Percentiles rank a stretch among this genome's conserved stretches.
These are phyloP conservation scores for Neurospora sp. DNA, from an alignment of 495 filamentous ascomycete species.

Conservation along the genomic window DNA sequence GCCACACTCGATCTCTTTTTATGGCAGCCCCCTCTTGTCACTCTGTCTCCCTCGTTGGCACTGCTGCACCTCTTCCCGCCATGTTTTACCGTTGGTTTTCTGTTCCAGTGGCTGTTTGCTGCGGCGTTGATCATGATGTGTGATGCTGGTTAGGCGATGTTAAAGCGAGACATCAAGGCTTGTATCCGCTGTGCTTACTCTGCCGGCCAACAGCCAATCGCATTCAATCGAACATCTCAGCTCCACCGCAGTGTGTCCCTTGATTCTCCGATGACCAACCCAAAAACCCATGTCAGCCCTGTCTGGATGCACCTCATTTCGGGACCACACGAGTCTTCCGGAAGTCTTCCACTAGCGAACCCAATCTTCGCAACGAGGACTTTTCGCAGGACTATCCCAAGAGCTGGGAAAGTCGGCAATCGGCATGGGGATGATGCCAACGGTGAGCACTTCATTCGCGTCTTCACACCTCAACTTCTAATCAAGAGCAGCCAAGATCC, in stretches of 20 bases:
- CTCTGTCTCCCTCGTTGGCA: neutral
- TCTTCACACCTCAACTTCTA: neutral
- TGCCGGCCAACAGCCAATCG: neutral
- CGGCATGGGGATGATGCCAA: neutral
- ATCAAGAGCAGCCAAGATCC: neutral
- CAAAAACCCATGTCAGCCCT: neutral
- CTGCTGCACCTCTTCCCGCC: neutral
- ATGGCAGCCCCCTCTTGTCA: neutral
- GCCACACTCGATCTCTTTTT: conserved; percentile 6
- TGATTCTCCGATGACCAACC: neutral
- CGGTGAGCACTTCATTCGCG: neutral
- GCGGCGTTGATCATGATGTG: conserved; percentile 8
- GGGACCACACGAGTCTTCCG: neutral
- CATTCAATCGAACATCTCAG: neutral
- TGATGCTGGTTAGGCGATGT: conserved; percentile 6
- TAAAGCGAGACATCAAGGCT: conserved; percentile 2
- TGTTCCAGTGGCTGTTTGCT: neutral
- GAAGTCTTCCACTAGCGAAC: neutral
- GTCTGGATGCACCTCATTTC: neutral
- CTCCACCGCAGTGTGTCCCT: neutral
- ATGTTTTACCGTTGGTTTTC: neutral
- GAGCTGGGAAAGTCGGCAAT: neutral
- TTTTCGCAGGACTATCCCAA: neutral
- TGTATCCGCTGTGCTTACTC: too few species aligned
- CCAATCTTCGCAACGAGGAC: neutral